A percentile compares a stretch with the other conserved stretches of the same genome.
Conservation (phyloP, 345 rosid genomes). For the Eucalyptus tenuipes region DNA sequence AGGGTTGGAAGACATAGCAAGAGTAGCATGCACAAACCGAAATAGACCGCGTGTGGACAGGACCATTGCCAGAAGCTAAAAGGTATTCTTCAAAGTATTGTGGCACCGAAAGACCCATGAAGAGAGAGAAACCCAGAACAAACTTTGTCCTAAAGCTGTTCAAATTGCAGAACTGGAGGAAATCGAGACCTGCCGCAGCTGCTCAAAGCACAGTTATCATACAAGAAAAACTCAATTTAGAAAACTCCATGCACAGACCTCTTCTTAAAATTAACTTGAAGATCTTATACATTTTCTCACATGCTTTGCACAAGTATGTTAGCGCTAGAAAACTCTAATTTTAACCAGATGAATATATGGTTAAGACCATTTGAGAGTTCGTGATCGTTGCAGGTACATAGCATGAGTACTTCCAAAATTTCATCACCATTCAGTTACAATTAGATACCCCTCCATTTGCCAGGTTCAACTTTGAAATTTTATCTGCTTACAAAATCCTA, state of each 20-base stretch:
- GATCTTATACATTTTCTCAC: background rate
- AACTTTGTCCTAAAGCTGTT: slow-evolving; percentile 85
- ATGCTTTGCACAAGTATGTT: background rate
- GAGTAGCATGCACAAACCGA: slow-evolving; percentile 24
- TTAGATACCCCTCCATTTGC: background rate
- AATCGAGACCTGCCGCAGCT: slow-evolving; percentile 77
- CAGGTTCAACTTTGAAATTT: background rate
- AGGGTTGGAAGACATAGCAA: background rate
- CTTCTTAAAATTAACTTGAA: background rate
- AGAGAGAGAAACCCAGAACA: slow-evolving; percentile 69
- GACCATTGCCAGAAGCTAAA: slow-evolving; percentile 48
- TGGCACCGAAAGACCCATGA: slow-evolving; percentile 75
- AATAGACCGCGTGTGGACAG: slow-evolving; percentile 48
- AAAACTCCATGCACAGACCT: background rate
- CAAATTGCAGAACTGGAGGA: slow-evolving; percentile 79
- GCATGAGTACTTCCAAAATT: background rate
- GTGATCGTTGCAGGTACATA: background rate
- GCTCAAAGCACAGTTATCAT: background rate
- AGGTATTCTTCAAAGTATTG: slow-evolving; percentile 66
- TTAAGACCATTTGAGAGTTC: background rate
- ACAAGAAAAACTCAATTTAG: background rate
- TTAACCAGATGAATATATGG: background rate
- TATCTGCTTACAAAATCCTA: background rate
- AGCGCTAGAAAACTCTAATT: background rate
- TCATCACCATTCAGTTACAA: background rate